A percentile compares a stretch with the other conserved stretches of the same genome.
phyloP scores from a whole-genome alignment of 768 basidiomycete genomes.

The Phanerochaete sordida region DNA sequence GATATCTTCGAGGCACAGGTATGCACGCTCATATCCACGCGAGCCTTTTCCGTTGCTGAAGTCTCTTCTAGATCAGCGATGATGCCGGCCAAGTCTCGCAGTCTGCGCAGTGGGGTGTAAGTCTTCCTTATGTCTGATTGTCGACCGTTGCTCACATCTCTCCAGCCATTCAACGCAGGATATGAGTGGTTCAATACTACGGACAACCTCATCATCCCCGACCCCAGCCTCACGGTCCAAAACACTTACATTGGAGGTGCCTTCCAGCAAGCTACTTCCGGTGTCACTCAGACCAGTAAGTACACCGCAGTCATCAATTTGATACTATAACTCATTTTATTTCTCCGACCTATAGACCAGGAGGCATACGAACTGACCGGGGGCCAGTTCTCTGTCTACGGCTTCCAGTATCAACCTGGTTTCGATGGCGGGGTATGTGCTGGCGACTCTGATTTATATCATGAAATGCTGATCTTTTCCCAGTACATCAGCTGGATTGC shows the following conservation, averaged over 20 bases:
- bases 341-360: constrained; percentile 52
- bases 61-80: constrained; percentile 13
- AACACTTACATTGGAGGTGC: constrained; percentile 74
- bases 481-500: constrained; percentile 83
- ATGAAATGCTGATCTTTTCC: not conserved
- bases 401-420: constrained; percentile 78
- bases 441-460: not conserved
- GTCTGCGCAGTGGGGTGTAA: constrained; percentile 77
- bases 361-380: constrained; percentile 58
- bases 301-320: constrained; percentile 10
- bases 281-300: constrained; percentile 33
- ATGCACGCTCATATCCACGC: constrained; percentile 8
- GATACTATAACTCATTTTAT: not conserved
- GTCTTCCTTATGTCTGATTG: constrained; percentile 22
- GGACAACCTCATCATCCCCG: constrained; percentile 52
- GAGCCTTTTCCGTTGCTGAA: not conserved
- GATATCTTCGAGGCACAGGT: constrained; percentile 84
- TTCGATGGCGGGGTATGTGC: constrained; percentile 50
- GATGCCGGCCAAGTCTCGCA: constrained; percentile 65
- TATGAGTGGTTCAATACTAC: constrained; percentile 70
- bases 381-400: constrained; percentile 68
- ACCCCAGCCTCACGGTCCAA: constrained; percentile 46
- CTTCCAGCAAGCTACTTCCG: constrained; percentile 70
- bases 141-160: not conserved
- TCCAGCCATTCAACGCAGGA: constrained; percentile 69